These are phyloP conservation scores for Colletotrichum filicis DNA, from an alignment of 2,329 filamentous ascomycete genomes.

Conservation along the genomic window DNA sequence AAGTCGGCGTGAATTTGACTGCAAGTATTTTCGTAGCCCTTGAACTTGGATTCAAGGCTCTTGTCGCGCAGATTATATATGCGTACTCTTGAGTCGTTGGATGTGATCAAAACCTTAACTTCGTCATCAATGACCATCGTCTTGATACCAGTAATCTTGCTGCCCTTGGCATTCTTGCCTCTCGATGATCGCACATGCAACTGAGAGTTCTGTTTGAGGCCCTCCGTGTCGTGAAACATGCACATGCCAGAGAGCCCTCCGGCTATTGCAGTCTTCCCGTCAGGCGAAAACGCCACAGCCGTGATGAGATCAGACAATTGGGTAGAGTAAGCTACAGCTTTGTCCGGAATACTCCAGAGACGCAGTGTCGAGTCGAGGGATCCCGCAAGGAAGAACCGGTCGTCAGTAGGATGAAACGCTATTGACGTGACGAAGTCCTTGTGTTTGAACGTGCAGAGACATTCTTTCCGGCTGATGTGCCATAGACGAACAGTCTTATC, in stretches of 20 bases:
- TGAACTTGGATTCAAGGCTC: constrained; percentile 87
- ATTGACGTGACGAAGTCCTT: constrained; percentile 96
- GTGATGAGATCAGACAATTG: constrained; percentile 89
- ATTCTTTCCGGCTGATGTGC: constrained; percentile 88
- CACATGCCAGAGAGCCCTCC: constrained; percentile 88
- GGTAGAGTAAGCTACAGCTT: constrained; percentile 85
- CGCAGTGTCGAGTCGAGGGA: constrained; percentile 89
- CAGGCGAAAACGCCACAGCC: constrained; percentile 91
- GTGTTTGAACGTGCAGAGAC: constrained; percentile 93
- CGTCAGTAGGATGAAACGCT: constrained; percentile 92
- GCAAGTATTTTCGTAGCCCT: constrained; percentile 88
- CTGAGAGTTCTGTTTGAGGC: constrained; percentile 83
- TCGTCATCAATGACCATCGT: constrained; percentile 75
- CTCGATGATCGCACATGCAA: constrained; percentile 93
- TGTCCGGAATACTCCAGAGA: constrained; percentile 97
- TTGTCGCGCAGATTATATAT: constrained; percentile 91
- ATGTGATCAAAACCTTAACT: constrained; percentile 88
- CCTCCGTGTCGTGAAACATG: constrained; percentile 92
- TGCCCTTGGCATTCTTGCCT: constrained; percentile 94
- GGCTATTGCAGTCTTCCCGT: constrained; percentile 89
- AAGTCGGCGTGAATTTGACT: constrained; percentile 93
- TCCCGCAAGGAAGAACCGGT: constrained; percentile 95
- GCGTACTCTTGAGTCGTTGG: constrained; percentile 92
- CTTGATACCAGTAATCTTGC: constrained; percentile 96
- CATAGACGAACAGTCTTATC: constrained; percentile 96